Evolutionary conservation across 192 early-diverging fungal genomes (phyloP).

Genomic region (Linnemannia elongata): DNA sequence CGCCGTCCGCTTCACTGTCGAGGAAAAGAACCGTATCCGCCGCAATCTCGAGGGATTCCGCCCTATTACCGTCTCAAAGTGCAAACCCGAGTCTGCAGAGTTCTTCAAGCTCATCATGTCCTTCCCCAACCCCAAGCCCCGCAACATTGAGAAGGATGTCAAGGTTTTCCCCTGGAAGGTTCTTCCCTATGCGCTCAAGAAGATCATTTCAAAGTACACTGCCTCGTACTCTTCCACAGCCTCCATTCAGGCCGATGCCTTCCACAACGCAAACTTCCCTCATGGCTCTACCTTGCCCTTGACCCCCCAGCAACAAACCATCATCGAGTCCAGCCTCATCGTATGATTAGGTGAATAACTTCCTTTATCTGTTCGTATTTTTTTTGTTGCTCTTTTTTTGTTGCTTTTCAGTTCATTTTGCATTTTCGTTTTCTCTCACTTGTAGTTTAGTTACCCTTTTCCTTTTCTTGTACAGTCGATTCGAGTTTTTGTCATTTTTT

Average conservation of each 20-base stretch:
- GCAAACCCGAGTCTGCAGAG: slow-evolving; percentile 79
- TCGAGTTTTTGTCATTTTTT: no score
- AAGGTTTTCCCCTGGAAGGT: slow-evolving; percentile 88
- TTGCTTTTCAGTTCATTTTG: slow-evolving; percentile 11
- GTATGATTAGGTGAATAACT: slow-evolving; percentile 3
- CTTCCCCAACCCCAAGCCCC: slow-evolving; percentile 84
- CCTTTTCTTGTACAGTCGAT: slow-evolving; percentile 14
- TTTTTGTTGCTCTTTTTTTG: slow-evolving; percentile 9
- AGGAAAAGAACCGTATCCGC: slow-evolving; percentile 90
- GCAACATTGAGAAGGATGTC: slow-evolving; percentile 92
- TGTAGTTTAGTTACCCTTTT: slow-evolving; percentile 19
- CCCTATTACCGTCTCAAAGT: slow-evolving; percentile 83
- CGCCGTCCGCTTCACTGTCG: slow-evolving; percentile 80
- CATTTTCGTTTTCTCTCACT: slow-evolving; percentile 8
- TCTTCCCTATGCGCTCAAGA: slow-evolving; percentile 76
- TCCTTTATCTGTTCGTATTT: background rate
- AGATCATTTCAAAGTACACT: slow-evolving; percentile 85
- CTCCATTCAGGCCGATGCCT: slow-evolving; percentile 58
- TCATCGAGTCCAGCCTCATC: slow-evolving; percentile 42
- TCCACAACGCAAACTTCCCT: slow-evolving; percentile 57
- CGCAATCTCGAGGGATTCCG: slow-evolving; percentile 87
- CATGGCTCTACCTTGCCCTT: slow-evolving; percentile 47
- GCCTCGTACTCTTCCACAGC: slow-evolving; percentile 63
- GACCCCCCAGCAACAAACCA: slow-evolving; percentile 43
- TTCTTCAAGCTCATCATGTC: slow-evolving; percentile 89